These are phyloP conservation scores for Wallacemonas sp. DNA, from an alignment of 208 protist species.

Conservation along the genomic window DNA sequence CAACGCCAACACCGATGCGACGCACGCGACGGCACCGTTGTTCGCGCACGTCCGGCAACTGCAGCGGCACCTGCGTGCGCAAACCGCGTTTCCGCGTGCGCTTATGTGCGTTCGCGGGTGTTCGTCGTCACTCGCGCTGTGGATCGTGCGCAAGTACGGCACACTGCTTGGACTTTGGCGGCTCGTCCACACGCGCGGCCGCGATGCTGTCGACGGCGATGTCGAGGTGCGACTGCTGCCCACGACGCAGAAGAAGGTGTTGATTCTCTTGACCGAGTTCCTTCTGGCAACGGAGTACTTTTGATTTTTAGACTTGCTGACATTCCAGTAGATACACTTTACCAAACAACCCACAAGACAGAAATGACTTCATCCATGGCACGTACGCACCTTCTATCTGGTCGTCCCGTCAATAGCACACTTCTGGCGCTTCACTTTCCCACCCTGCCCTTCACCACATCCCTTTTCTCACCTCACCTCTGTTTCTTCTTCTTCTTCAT, in stretches of 20 bases:
- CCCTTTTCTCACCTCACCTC: slow-evolving; percentile 1
- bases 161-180: slow-evolving; percentile 50
- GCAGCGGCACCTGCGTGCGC: slow-evolving; percentile 40
- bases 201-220: slow-evolving; percentile 54
- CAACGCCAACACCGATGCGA: no score
- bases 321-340: background rate
- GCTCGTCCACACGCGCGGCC: slow-evolving; percentile 32
- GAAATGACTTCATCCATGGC: no score
- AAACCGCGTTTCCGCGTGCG: slow-evolving; percentile 74
- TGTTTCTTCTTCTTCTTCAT: slow-evolving; percentile 12
- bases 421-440: slow-evolving; percentile 6
- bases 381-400: no score
- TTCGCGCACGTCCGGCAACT: slow-evolving; percentile 27
- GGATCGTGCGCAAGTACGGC: slow-evolving; percentile 56
- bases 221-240: slow-evolving; percentile 44
- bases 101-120: slow-evolving; percentile 79
- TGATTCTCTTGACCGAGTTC: slow-evolving; percentile 74
- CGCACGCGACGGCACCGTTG: slow-evolving; percentile 18
- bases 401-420: no score
- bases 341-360: no score
- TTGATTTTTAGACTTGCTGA: background rate
- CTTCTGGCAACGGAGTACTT: slow-evolving; percentile 58
- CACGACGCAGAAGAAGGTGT: slow-evolving; percentile 63
- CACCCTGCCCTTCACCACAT: background rate
- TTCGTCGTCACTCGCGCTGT: slow-evolving; percentile 44